Base-by-base conservation (phyloP, 805 yeast species). In the Candida ascalaphidarum region DNA sequence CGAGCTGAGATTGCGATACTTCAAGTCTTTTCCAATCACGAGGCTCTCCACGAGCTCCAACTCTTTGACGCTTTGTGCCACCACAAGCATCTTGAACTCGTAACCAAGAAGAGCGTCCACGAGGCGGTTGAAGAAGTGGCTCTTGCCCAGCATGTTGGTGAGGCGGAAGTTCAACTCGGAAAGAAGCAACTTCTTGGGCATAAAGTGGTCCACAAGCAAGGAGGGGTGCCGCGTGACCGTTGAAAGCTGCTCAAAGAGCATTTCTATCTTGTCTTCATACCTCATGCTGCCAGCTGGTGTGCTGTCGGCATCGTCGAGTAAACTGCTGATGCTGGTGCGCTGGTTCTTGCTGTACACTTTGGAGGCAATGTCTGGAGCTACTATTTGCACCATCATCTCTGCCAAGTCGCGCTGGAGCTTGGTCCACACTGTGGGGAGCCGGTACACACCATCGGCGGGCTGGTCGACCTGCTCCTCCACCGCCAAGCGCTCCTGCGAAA, bases 41-140 rank as follows among this genome's bases (percentile, higher is more conserved):
- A 80, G 62, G 1, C 88, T 81, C 50, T 86, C 96, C 5, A 86
- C 63, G 25, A 86, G 55, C 45, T 86, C 94, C 36, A 81, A 48
- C 44, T 81, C 92, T 44, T 79, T 77, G 14, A 77, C 65, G 41
- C 65, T 70, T 21, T 70, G 66, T 0, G 85, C 79, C 3, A 77
- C 68, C 8, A 81, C 60, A 29, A 62, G 37, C 33, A 53, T 21
- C 33, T 51, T 38, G 43, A 41, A 36, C 22, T 32, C 23, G 32
- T 48, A 36, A 38, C 52, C 47, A 39, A 55, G 32, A 8, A 58
- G 36, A 9, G 40, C 23, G 37, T 66, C 67, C 13, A 73, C 41
- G 3, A 79, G 39, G 21, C 61, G 52, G 40, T 78, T 75, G 35
- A 79, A 61, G 25, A 67, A 55, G 34, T 55, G 56, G 33, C 78